phyloP scores from a whole-genome alignment of 2,329 filamentous ascomycete genomes.

The Botrytis byssoidea region DNA sequence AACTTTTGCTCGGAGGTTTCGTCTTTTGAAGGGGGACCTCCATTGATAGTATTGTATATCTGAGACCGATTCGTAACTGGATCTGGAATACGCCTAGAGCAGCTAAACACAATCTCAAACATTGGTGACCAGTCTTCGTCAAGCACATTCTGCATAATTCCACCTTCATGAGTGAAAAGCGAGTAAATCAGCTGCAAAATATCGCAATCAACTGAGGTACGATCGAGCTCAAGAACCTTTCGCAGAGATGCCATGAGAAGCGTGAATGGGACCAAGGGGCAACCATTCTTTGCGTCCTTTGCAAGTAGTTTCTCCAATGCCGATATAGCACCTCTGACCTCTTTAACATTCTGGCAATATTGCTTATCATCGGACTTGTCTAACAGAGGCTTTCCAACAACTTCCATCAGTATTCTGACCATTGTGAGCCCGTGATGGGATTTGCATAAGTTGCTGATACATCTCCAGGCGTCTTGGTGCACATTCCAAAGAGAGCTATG shows the following conservation, averaged over 20 bases:
- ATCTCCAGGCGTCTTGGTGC: constrained; percentile 66
- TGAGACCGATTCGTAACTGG: constrained; percentile 29
- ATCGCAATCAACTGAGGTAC: constrained; percentile 39
- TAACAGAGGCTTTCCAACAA: constrained; percentile 51
- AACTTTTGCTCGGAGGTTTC: constrained; percentile 29
- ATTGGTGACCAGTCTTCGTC: constrained; percentile 66
- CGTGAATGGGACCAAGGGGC: constrained; percentile 58
- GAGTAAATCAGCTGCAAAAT: constrained; percentile 47
- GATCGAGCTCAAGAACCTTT: constrained; percentile 45
- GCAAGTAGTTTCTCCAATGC: constrained; percentile 62
- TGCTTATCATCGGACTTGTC: constrained; percentile 49
- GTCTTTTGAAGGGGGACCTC: constrained; percentile 24
- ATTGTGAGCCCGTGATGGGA: constrained; percentile 72
- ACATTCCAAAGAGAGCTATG: constrained; percentile 63
- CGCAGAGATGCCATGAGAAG: constrained; percentile 57
- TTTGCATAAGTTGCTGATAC: constrained; percentile 66
- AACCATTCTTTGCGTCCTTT: constrained; percentile 58
- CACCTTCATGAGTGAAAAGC: constrained; percentile 53
- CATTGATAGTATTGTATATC: constrained; percentile 25
- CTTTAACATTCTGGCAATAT: constrained; percentile 47
- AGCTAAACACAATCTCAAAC: constrained; percentile 58
- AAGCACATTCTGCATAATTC: constrained; percentile 55
- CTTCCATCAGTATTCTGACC: constrained; percentile 62
- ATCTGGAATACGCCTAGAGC: constrained; percentile 41
- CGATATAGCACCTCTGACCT: constrained; percentile 61